These are phyloP conservation scores for Didymella pinodella DNA, from an alignment of 2,329 filamentous ascomycete genomes.

Conservation along the genomic window DNA sequence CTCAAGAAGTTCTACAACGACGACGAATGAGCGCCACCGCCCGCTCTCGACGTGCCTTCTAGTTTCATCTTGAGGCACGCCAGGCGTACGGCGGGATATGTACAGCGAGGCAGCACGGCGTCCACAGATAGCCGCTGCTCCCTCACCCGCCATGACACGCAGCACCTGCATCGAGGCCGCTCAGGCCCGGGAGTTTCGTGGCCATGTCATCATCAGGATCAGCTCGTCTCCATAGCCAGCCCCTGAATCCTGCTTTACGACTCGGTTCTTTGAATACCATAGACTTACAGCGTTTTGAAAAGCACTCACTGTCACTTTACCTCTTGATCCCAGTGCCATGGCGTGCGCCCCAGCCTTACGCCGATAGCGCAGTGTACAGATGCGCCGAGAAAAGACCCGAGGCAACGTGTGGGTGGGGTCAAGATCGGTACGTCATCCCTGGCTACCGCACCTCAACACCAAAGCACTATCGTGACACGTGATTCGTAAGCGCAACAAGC, in stretches of 20 bases:
- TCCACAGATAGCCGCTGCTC: conserved; percentile 2
- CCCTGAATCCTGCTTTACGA: conserved; percentile 15
- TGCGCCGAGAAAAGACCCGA: conserved; percentile 15
- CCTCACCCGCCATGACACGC: conserved; percentile 5
- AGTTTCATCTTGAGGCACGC: conserved; percentile 1
- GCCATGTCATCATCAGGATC: conserved; percentile 14
- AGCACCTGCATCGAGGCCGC: conserved; percentile 12
- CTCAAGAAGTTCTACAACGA: conserved; percentile 76
- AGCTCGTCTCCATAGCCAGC: conserved; percentile 15
- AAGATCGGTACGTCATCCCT: conserved; percentile 20
- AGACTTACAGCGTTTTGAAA: conserved; percentile 24
- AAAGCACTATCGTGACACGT: conserved; percentile 14
- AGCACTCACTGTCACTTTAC: conserved; percentile 10
- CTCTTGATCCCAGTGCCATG: conserved; percentile 2
- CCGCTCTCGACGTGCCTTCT: conserved; percentile 10
- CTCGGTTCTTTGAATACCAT: conserved; percentile 22
- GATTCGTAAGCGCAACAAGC: conserved; percentile 6
- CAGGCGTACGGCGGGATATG: conserved; percentile 15
- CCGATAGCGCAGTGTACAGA: conserved; percentile 1
- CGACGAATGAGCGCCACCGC: conserved; percentile 27
- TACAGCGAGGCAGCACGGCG: conserved; percentile 10
- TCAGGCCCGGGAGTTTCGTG: not conserved
- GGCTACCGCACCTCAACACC: conserved; percentile 16
- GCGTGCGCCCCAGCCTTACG: conserved; percentile 12
- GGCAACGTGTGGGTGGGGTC: conserved; percentile 18